Percentiles rank a stretch among this genome's conserved stretches.
phyloP scores from a whole-genome alignment of 1,139 yeast genomes.

The Suhomyces ambrosiae region DNA sequence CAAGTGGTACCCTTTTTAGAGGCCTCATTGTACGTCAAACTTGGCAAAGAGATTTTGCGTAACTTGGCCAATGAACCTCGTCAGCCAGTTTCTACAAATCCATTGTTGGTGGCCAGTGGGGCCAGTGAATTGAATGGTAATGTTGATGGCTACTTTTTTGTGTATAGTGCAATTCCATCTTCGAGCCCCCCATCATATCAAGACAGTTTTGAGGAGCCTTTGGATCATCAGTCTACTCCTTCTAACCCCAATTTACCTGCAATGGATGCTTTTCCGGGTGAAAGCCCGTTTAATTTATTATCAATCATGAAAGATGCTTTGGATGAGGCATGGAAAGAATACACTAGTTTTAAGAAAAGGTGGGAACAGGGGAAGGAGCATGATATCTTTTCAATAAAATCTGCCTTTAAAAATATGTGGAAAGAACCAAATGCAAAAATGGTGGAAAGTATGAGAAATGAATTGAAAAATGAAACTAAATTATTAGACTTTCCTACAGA shows the following conservation, averaged over 20 bases:
- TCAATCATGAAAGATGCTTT: slow-evolving; percentile 55
- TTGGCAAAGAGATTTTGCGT: slow-evolving; percentile 59
- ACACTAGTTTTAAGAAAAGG: slow-evolving; percentile 49
- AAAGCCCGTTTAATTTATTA: slow-evolving; percentile 48
- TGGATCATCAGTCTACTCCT: not conserved
- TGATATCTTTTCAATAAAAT: slow-evolving; percentile 62
- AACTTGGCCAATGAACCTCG: slow-evolving; percentile 70
- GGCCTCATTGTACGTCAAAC: slow-evolving; percentile 61
- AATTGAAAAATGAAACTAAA: slow-evolving; percentile 19
- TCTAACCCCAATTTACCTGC: slow-evolving; percentile 10
- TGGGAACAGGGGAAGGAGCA: slow-evolving; percentile 68
- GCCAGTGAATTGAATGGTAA: slow-evolving; percentile 74
- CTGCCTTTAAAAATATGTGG: slow-evolving; percentile 62
- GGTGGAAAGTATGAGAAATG: slow-evolving; percentile 19
- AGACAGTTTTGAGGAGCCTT: slow-evolving; percentile 16
- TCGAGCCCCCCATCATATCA: slow-evolving; percentile 55
- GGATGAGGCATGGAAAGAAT: slow-evolving; percentile 75
- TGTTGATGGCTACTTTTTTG: slow-evolving; percentile 71
- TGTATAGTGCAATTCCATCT: slow-evolving; percentile 68
- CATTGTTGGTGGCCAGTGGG: slow-evolving; percentile 73
- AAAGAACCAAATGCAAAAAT: slow-evolving; percentile 34
- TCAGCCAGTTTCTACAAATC: slow-evolving; percentile 62
- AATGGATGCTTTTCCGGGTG: slow-evolving; percentile 15
- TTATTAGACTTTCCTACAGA: slow-evolving; percentile 33
- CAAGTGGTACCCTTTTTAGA: slow-evolving; percentile 74